Base-by-base conservation (phyloP, 2,329 filamentous ascomycete species). In the Salinomyces thailandicus region DNA sequence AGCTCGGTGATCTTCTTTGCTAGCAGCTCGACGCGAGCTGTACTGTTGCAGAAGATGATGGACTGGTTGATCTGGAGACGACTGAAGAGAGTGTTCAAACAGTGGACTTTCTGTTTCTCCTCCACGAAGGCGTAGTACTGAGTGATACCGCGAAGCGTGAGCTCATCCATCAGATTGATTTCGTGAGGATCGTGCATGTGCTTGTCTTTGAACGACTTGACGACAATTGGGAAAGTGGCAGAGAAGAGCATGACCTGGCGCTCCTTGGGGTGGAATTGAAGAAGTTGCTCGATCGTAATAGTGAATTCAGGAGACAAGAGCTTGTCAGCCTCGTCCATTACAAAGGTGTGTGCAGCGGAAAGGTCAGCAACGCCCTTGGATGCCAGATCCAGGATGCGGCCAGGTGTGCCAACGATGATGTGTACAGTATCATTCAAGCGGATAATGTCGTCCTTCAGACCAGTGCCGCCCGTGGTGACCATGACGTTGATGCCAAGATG, bases 21-120 rank as follows among this genome's bases (percentile, higher is more conserved):
- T 17, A 98, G 75, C 36, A 98, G 73, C 64, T 98, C 91, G 43
- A 98, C 91, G 48, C 91, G 85, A 62, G 96, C 96, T 36, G 91
- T 98, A 27, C 91, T 98, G 66, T 98, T 98, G 68, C 91, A 98
- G 69, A 98, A 98, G 60, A 98, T 98, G 68, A 98, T 98, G 45
- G 93, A 98, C 69, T 98, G 91, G 67, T 98, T 98, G 68, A 98
- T 98, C 64, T 98, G 89, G 12, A 98, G 77, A 65, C 95, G 94
- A 51, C 87, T 95, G 71, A 98, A 98, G 46, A 98, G 79, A 0
- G 91, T 98, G 69, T 98, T 98, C 48, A 98, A 68, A 62, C 91
- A 98, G 67, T 98, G 93, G 14, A 98, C 91, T 67, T 98, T 98
- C 60, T 95, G 85, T 68, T 95, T 95, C 67, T 98, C 91, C 63